Evolutionary conservation across 495 filamentous ascomycete species (phyloP), one percentile per base, ranked within the genome.

Genomic region (Jackrogersella minutella): DNA sequence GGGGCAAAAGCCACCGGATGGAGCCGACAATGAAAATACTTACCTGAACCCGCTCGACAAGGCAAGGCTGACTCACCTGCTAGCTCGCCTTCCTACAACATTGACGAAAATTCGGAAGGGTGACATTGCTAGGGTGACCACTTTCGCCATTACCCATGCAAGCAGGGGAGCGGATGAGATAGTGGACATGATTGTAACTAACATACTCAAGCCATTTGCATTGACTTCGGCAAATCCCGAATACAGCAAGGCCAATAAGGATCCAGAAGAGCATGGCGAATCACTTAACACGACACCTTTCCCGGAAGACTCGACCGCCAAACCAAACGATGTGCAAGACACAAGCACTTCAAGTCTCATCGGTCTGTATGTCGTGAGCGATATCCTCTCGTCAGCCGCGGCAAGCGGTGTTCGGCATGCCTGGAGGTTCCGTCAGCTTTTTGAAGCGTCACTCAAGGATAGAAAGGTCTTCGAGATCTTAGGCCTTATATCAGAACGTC

Each of bases 101-200:
- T 86, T 91, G 22, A 85, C 86, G 2, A 88, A 86, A 68, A 85
- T 97, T 16, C 85, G 92, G 24, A 91, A 91, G 70, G 92, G 93
- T 2, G 94, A 97, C 72, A 87, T 97, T 26, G 93, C 93, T 14
- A 85, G 93, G 3, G 81, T 97, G 2, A 93, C 93, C 2, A 85
- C 90, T 21, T 97, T 98, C 72, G 95, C 94, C 10, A 93, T 97
- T 64, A 89, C 90, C 1, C 91, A 97, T 73, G 91, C 91, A 2
- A 86, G 80, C 28, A 71, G 81, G 39, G 91, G 89, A 2, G 91
- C 91, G 6, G 91, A 96, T 56, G 95, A 98, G 80, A 88, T 97
- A 34, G 93, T 96, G 17, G 85, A 93, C 28, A 88, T 96, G 79
- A 88, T 98, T 26, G 85, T 95, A 0, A 81, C 86, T 0, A 98